A percentile compares a stretch with the other conserved stretches of the same genome.
Evolutionary conservation across 164 flowering plant species (phyloP).

Genomic region (Sedum album): DNA sequence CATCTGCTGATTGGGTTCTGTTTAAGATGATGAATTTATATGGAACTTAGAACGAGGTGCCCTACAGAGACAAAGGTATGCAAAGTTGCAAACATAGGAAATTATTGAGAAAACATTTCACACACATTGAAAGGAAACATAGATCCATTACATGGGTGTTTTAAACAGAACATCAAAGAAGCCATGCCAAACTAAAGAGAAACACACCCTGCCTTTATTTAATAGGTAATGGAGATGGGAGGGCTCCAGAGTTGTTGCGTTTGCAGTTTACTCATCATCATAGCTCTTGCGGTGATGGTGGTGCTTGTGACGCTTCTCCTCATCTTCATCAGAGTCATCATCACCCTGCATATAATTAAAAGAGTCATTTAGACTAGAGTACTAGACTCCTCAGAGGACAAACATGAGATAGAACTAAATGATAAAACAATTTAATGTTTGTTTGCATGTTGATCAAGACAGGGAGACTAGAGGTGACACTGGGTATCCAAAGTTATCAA

Average conservation of each 20-base stretch:
- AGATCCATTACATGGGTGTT: no score
- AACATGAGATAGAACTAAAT: background rate
- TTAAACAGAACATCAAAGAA: no score
- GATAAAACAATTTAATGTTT: no score
- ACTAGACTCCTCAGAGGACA: background rate
- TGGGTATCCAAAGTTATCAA: background rate
- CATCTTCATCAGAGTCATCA: slow-evolving; percentile 30
- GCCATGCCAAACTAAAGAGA: no score
- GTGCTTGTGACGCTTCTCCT: slow-evolving; percentile 22
- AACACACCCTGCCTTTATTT: background rate
- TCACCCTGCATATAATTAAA: slow-evolving; percentile 24
- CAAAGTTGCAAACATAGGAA: no score
- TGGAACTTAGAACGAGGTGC: no score
- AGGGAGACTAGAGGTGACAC: no score
- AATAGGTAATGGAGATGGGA: background rate
- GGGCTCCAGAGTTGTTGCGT: background rate
- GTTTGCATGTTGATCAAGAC: no score
- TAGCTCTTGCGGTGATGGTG: slow-evolving; percentile 33
- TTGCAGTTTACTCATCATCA: slow-evolving; percentile 20
- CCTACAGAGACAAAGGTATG: background rate
- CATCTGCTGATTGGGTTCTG: slow-evolving; percentile 13
- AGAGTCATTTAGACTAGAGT: background rate
- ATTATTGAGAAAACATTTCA: slow-evolving; percentile 11
- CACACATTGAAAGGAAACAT: background rate
- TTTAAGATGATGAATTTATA: background rate